Base-by-base conservation (phyloP, 768 basidiomycete species). In the Fistulinella prunicolor region DNA sequence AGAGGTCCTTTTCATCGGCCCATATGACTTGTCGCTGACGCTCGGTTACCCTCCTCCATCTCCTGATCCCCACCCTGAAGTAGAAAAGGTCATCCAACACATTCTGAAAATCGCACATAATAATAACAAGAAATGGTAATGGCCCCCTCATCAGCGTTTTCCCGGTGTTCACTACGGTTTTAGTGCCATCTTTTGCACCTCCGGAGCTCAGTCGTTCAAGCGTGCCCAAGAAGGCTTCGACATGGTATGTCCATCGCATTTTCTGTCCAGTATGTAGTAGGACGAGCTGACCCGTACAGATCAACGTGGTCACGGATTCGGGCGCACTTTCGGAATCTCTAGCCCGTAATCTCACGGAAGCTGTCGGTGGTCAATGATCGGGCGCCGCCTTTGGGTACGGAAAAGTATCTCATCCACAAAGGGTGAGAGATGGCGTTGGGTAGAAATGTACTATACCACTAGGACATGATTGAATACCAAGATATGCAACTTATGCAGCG, bases 1-100 rank as follows among this genome's bases (percentile, higher is more conserved):
- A 76, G 78, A 80, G 50, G 73, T 75, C 13, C 64, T 83, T 19
- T 82, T 83, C 64, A 78, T 86, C 44, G 83, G 84, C 4, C 84
- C 83, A 3, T 86, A 79, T 51, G 84, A 86, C 58, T 73, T 86
- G 35, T 86, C 85, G 2, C 70, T 83, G 42, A 73, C 77, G 1
- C 69, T 83, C 22, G 83, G 83, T 29, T 80, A 76, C 58, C 75
- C 80, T 1, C 65, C 79, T 6, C 84, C 84, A 14, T 74, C 76
- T 24, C 85, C 83, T 1, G 79, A 85, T 53, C 81, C 82, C 0
- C 79, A 85, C 50, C 79, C 82, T 0, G 76, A 82, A 3, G 78
- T 84, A 4, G 85, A 86, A 57, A 66, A 71, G 46, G 62, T 77
- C 8, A 83, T 86, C 30, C 78, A 84, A 49, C 61, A 63, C 14